A percentile compares a stretch with the other conserved stretches of the same genome.
phyloP scores from a whole-genome alignment of 2,329 filamentous ascomycete species.

The Pseudophaeomoniella oleicola region DNA sequence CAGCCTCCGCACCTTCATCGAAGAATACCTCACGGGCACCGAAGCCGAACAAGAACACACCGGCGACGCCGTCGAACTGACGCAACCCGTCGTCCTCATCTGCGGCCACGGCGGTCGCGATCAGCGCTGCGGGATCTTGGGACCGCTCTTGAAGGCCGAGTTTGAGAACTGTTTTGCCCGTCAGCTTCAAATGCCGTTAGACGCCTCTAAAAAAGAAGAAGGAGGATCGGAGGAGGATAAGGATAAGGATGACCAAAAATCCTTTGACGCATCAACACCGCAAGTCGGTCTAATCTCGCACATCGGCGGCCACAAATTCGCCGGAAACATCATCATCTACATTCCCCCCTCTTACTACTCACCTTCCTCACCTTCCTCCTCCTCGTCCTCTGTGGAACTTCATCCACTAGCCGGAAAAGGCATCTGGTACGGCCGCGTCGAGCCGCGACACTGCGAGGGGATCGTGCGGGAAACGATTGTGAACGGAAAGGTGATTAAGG shows the following conservation, averaged over 20 bases:
- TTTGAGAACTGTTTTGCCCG: slow-evolving; percentile 49
- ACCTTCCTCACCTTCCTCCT: slow-evolving; percentile 1
- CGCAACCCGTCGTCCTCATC: slow-evolving; percentile 55
- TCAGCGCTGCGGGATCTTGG: slow-evolving; percentile 64
- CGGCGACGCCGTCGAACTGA: slow-evolving; percentile 48
- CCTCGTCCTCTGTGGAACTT: neutral
- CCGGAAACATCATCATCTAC: slow-evolving; percentile 81
- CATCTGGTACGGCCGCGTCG: slow-evolving; percentile 81
- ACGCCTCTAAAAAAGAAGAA: too few species aligned
- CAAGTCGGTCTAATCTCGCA: slow-evolving; percentile 52
- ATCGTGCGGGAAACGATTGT: slow-evolving; percentile 72
- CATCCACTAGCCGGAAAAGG: slow-evolving; percentile 19
- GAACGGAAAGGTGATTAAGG: slow-evolving; percentile 74
- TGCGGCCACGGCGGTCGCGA: slow-evolving; percentile 81
- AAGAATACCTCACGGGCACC: slow-evolving; percentile 16
- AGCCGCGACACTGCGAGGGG: slow-evolving; percentile 76
- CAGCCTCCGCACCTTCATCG: slow-evolving; percentile 10
- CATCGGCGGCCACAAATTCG: slow-evolving; percentile 87
- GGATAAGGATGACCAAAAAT: too few species aligned
- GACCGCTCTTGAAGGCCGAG: slow-evolving; percentile 54
- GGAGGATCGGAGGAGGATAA: too few species aligned
- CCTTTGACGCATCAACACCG: too few species aligned
- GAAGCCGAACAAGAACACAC: too few species aligned
- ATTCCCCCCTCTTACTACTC: slow-evolving; percentile 14
- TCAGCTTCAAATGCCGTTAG: too few species aligned